Percentiles rank a stretch among this genome's conserved stretches.
Conservation (phyloP, 139 green algal species). For the Pseudopediastrum boryanum region DNA sequence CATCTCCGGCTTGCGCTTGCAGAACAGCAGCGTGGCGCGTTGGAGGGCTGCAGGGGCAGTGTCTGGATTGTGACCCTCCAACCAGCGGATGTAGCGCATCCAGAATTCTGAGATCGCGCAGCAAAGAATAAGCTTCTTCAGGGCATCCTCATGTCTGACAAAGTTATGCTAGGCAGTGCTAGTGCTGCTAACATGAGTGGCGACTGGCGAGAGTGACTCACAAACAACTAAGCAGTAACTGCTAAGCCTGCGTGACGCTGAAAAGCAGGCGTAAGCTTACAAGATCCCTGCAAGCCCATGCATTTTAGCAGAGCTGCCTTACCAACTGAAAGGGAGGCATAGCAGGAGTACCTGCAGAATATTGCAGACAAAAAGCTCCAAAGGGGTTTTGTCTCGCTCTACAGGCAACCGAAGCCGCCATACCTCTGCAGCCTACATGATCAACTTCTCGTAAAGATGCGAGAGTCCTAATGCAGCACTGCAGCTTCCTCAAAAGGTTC, state of each 20-base stretch:
- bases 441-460: too few species aligned
- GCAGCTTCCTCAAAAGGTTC: too few species aligned
- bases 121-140: neutral
- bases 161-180: neutral
- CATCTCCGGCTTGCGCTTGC: constrained; percentile 67
- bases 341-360: too few species aligned
- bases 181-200: neutral
- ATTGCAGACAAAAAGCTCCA: too few species aligned
- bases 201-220: too few species aligned
- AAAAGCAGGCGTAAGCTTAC: neutral
- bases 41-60: constrained; percentile 46
- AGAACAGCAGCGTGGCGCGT: constrained; percentile 63
- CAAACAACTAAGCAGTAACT: neutral
- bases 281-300: neutral
- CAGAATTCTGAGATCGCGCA: constrained; percentile 72
- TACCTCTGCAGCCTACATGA: too few species aligned
- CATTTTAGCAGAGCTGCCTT: neutral
- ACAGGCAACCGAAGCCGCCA: too few species aligned
- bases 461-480: too few species aligned
- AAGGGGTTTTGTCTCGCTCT: too few species aligned
- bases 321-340: too few species aligned
- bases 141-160: neutral
- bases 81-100: constrained; percentile 76
- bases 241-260: neutral
- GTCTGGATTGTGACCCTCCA: constrained; percentile 54